Percentiles rank a stretch among this genome's conserved stretches.
Evolutionary conservation across 768 basidiomycete species (phyloP).

Genomic region (Pleurotus djamor): DNA sequence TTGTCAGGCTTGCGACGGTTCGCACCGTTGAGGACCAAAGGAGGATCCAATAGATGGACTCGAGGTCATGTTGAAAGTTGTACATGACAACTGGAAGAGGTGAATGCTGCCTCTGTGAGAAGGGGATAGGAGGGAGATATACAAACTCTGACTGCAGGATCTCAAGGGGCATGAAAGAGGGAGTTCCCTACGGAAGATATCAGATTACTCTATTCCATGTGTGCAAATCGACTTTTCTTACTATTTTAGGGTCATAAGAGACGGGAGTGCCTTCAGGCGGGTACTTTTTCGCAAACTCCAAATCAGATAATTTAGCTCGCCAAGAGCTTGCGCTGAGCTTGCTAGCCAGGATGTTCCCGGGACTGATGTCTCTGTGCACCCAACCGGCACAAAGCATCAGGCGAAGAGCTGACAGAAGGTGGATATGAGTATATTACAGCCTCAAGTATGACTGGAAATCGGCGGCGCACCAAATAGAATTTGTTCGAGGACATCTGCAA

Average conservation of each 20-base stretch:
- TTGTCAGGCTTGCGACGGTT: too few species aligned
- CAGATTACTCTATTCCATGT: not conserved
- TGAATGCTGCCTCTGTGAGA: not conserved
- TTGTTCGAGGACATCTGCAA: not conserved
- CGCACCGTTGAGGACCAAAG: not conserved
- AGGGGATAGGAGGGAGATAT: not conserved
- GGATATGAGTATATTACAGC: not conserved
- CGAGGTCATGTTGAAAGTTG: slow-evolving; percentile 2
- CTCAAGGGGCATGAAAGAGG: not conserved
- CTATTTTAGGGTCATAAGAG: not conserved
- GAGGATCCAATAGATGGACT: slow-evolving; percentile 1
- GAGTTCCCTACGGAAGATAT: not conserved
- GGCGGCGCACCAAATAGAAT: not conserved
- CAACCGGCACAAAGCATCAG: not conserved
- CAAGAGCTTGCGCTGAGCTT: not conserved
- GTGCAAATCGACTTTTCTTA: not conserved
- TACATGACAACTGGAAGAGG: not conserved
- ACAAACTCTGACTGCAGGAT: not conserved
- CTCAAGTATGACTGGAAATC: not conserved
- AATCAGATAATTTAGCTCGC: not conserved
- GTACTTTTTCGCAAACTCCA: not conserved
- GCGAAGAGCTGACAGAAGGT: not conserved
- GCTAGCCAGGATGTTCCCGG: not conserved
- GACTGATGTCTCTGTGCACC: slow-evolving; percentile 5
- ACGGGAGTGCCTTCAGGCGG: too few species aligned